Evolutionary conservation across 2,329 filamentous ascomycete genomes (phyloP).

Genomic region (Amauroascus niger): DNA sequence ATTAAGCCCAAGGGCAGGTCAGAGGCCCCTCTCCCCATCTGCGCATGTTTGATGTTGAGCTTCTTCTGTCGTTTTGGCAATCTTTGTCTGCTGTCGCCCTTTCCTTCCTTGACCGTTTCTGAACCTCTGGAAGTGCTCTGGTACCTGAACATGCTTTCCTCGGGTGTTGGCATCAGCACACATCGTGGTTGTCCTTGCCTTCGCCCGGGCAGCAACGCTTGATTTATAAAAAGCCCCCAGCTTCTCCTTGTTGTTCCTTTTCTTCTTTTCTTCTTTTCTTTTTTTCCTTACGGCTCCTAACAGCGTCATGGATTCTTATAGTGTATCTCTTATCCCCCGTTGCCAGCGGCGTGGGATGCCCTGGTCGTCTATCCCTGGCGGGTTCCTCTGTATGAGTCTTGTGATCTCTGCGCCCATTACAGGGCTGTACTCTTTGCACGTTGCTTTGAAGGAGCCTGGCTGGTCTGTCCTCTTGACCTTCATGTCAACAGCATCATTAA

Average conservation of each 20-base stretch:
- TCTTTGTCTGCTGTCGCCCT: too few relatives aligned
- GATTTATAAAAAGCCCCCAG: neutral
- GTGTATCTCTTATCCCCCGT: neutral
- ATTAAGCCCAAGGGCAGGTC: neutral
- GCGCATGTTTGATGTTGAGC: neutral
- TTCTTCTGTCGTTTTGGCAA: neutral
- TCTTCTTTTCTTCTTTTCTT: neutral
- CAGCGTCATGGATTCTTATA: neutral
- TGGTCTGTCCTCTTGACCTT: neutral
- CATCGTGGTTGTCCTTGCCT: too few relatives aligned
- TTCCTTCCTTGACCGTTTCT: too few relatives aligned
- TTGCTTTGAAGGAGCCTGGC: neutral
- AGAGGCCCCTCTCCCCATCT: neutral
- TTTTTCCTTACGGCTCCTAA: neutral
- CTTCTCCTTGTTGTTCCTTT: neutral
- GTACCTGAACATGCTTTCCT: too few relatives aligned
- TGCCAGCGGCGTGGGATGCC: neutral
- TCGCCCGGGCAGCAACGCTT: too few relatives aligned
- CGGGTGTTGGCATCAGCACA: too few relatives aligned
- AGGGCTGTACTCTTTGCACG: neutral
- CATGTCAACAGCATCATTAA: too few relatives aligned
- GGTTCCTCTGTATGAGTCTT: neutral
- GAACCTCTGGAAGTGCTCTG: too few relatives aligned
- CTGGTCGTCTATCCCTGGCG: neutral
- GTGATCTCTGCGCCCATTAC: neutral